phyloP scores from a whole-genome alignment of 2,329 filamentous ascomycete species.

The Beauveria australis region DNA sequence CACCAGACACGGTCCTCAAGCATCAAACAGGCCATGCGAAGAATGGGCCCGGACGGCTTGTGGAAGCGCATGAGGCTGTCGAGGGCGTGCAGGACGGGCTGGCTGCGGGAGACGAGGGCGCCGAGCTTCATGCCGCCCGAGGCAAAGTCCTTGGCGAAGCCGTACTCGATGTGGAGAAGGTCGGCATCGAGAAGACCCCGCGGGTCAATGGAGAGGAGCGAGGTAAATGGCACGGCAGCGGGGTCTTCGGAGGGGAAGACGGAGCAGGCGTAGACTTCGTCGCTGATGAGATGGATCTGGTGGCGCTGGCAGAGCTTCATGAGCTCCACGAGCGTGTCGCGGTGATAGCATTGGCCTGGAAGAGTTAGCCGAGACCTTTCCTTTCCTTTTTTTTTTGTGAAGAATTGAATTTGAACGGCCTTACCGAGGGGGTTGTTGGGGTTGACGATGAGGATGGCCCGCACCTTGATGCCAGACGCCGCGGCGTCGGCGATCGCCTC shows the following conservation, averaged over 20 bases:
- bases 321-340: constrained; percentile 31
- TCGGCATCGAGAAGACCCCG: constrained; percentile 34
- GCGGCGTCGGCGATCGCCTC: constrained; percentile 28
- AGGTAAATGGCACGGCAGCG: constrained; percentile 33
- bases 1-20: constrained; percentile 39
- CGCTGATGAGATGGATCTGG: constrained; percentile 44
- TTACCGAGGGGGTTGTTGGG: constrained; percentile 43
- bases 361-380: constrained; percentile 3
- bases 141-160: constrained; percentile 42
- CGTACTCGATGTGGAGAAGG: constrained; percentile 42
- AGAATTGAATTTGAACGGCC: constrained; percentile 8
- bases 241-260: constrained; percentile 32
- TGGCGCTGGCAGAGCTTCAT: constrained; percentile 43
- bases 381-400: constrained; percentile 7
- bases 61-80: constrained; percentile 36
- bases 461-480: constrained; percentile 29
- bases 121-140: constrained; percentile 44
- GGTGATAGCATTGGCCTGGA: constrained; percentile 32
- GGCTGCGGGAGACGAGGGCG: constrained; percentile 33
- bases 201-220: constrained; percentile 37
- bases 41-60: constrained; percentile 35
- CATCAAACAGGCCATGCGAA: constrained; percentile 34
- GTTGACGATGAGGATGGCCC: constrained; percentile 43
- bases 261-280: constrained; percentile 51
- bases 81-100: constrained; percentile 26